Conservation (phyloP, 176 grass and related monocot species). For the Thalia dealbata region DNA sequence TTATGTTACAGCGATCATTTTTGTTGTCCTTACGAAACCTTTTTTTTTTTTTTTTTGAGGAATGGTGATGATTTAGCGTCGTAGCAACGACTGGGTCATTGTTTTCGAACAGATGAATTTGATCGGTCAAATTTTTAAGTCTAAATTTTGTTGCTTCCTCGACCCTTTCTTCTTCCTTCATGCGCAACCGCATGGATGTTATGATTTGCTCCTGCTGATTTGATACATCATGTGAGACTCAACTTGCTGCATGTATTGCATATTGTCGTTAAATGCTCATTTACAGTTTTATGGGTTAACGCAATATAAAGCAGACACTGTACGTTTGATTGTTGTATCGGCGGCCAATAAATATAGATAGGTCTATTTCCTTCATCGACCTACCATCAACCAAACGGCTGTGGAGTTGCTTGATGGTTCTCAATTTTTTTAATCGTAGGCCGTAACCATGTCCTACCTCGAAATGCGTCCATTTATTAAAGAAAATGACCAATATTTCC, state of each 20-base stretch:
- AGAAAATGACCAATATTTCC: too few relatives aligned
- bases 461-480: neutral
- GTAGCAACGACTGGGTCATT: neutral
- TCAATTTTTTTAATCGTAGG: neutral
- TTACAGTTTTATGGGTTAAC: too few relatives aligned
- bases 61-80: too few relatives aligned
- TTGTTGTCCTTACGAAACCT: too few relatives aligned
- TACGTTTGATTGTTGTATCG: neutral
- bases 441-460: neutral
- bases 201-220: neutral
- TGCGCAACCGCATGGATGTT: neutral
- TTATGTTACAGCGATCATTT: too few relatives aligned
- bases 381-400: neutral
- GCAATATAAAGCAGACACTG: too few relatives aligned
- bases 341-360: neutral
- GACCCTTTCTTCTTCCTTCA: neutral
- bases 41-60: too few relatives aligned
- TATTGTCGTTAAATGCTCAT: too few relatives aligned
- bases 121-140: neutral
- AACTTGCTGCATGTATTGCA: too few relatives aligned
- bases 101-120: neutral
- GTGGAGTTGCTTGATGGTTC: neutral
- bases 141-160: too few relatives aligned
- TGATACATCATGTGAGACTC: neutral
- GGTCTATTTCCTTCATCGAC: neutral